Conservation (phyloP, 345 rosid species). For the Dipteronia sinensis region DNA sequence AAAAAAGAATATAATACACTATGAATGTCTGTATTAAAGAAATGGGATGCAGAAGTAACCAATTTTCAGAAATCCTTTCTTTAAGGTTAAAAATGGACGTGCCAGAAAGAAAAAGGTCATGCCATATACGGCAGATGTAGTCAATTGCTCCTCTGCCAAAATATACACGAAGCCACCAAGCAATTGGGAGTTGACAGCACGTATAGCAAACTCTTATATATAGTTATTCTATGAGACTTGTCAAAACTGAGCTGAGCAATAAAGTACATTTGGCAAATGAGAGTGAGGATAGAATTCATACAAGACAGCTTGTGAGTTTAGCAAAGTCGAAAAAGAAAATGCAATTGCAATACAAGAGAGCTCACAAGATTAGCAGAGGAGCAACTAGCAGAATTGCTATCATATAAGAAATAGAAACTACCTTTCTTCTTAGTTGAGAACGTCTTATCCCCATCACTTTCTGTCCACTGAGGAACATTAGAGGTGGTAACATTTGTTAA, state of each 20-base stretch:
- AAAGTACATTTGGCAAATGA: neutral
- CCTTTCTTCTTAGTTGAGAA: conserved; percentile 41
- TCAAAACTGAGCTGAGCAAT: neutral
- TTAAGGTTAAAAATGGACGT: neutral
- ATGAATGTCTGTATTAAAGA: neutral
- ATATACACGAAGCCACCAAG: neutral
- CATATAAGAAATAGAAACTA: conserved; percentile 4
- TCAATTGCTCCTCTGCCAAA: conserved; percentile 3
- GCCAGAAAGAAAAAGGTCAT: neutral
- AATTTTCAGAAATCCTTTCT: neutral
- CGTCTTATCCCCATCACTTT: conserved; percentile 12
- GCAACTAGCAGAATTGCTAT: neutral
- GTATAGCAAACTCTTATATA: neutral
- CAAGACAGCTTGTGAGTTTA: too few species aligned
- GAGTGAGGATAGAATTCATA: neutral
- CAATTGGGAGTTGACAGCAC: neutral
- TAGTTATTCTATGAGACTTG: neutral
- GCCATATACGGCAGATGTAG: neutral
- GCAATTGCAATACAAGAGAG: conserved; percentile 12
- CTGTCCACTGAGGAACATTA: conserved; percentile 19
- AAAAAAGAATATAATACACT: neutral
- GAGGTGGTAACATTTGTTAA: conserved; percentile 25
- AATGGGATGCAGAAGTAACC: neutral
- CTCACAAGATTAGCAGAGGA: neutral
- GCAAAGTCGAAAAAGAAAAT: neutral